Evolutionary conservation across 768 basidiomycete species (phyloP), one percentile per base, ranked within the genome.

Genomic region (Termitomyces eurrhizus): DNA sequence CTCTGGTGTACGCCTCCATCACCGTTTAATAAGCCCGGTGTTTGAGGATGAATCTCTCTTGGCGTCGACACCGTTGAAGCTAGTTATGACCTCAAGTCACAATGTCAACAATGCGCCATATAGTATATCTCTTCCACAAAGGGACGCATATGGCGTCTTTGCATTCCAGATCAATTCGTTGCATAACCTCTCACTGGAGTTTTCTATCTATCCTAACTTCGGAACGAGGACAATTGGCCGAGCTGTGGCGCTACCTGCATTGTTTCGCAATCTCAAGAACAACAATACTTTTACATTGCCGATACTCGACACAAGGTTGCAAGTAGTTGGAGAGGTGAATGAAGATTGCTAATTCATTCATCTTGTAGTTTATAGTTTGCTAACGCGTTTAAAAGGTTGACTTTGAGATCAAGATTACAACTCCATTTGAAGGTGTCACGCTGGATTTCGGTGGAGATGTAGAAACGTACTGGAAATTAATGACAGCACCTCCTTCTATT

Each of bases 381-480:
- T 52, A 63, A 56, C 49, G 55, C 56, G n/a, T 13, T 54, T 3
- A 37, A 26, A 61, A 95, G 92, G 89, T 98, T 26, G 85, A 88
- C 53, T 95, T 98, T 72, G 93, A 93, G 67, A 80, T 93, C 36
- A 91, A 86, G 66, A 83, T 95, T 59, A 86, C 96, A 62, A 89
- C 87, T 9, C 90, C 94, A 1, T 98, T 98, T 75, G 86, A 88
- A 59, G 94, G 92, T 3, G 93, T 94, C 52, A 93, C 93, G 59
- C 81, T 98, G 13, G 93, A 95, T 74, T 90, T 98, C 57, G 95
- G 95, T 26, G 96, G 97, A 29, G 87, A 92, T 55, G 84, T 98
- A 33, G 95, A 98, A 76, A 99, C 96, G 0, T 99, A 99, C 72
- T 99, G 97, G 97, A 98, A 98, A 75, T 95, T 95, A 2, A 85